Evolutionary conservation across 192 early-diverging fungal genomes (phyloP).

Genomic region (Oehlia diaphana): DNA sequence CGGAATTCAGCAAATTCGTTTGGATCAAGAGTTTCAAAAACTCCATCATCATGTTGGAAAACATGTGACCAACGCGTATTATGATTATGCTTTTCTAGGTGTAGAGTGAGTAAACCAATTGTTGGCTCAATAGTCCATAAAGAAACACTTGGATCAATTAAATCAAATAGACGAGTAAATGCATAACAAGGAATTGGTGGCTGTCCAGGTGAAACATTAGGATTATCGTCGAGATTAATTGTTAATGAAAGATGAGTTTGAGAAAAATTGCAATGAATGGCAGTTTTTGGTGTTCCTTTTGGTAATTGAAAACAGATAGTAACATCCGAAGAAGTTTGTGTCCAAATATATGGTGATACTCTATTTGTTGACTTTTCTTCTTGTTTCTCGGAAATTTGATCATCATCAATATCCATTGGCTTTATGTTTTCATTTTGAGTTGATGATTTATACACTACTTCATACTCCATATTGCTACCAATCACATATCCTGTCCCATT

Average conservation of each 20-base stretch:
- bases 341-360: slow-evolving; percentile 64
- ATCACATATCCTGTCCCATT: slow-evolving; percentile 45
- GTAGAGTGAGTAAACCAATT: slow-evolving; percentile 58
- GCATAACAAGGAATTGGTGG: slow-evolving; percentile 29
- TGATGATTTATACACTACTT: slow-evolving; percentile 29
- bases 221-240: slow-evolving; percentile 35
- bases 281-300: slow-evolving; percentile 45
- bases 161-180: slow-evolving; percentile 39
- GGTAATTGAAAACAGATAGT: slow-evolving; percentile 65
- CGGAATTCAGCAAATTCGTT: slow-evolving; percentile 60
- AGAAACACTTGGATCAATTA: slow-evolving; percentile 56
- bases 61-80: slow-evolving; percentile 67
- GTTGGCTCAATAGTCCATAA: slow-evolving; percentile 67
- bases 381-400: slow-evolving; percentile 13
- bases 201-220: not conserved
- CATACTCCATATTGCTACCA: slow-evolving; percentile 39
- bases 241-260: slow-evolving; percentile 48
- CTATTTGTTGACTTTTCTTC: not conserved
- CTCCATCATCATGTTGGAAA: slow-evolving; percentile 59
- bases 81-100: slow-evolving; percentile 60
- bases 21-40: slow-evolving; percentile 63
- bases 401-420: slow-evolving; percentile 28
- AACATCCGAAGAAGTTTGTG: slow-evolving; percentile 63
- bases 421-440: slow-evolving; percentile 31
- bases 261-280: slow-evolving; percentile 60